Evolutionary conservation across 73 alveolate genomes (phyloP).

Genomic region (Blepharisma stoltei): DNA sequence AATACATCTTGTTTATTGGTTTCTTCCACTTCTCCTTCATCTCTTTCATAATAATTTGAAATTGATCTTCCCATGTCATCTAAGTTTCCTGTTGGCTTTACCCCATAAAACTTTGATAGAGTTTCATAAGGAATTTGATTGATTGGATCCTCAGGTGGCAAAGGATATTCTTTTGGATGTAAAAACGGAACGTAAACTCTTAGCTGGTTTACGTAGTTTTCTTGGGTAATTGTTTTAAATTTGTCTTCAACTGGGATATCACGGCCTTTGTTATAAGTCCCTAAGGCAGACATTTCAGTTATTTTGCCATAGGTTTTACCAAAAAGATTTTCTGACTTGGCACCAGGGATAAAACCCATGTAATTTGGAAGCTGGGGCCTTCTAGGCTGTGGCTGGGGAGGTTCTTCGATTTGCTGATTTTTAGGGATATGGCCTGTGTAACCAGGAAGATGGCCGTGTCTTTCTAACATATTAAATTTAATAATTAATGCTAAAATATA

Average conservation of each 20-base stretch:
- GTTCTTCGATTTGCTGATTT: neutral
- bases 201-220: constrained; percentile 31
- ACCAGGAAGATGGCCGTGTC: constrained; percentile 30
- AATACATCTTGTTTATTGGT: neutral
- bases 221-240: constrained; percentile 39
- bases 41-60: no score
- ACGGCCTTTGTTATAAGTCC: constrained; percentile 41
- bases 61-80: neutral
- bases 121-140: neutral
- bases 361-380: constrained; percentile 59
- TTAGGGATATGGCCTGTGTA: constrained; percentile 29
- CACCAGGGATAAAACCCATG: constrained; percentile 73
- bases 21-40: no score
- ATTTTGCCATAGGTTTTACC: constrained; percentile 72
- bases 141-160: neutral
- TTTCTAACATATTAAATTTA: constrained; percentile 7
- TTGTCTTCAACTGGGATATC: constrained; percentile 44
- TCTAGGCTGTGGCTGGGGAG: constrained; percentile 20
- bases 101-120: constrained; percentile 1
- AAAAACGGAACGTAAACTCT: neutral
- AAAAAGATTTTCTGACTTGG: constrained; percentile 59
- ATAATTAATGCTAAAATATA: no score
- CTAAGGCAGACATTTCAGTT: constrained; percentile 41
- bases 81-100: neutral
- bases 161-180: constrained; percentile 7